These are phyloP conservation scores for Gleditsia sinensis DNA, from an alignment of 306 rosid species.

Conservation along the genomic window DNA sequence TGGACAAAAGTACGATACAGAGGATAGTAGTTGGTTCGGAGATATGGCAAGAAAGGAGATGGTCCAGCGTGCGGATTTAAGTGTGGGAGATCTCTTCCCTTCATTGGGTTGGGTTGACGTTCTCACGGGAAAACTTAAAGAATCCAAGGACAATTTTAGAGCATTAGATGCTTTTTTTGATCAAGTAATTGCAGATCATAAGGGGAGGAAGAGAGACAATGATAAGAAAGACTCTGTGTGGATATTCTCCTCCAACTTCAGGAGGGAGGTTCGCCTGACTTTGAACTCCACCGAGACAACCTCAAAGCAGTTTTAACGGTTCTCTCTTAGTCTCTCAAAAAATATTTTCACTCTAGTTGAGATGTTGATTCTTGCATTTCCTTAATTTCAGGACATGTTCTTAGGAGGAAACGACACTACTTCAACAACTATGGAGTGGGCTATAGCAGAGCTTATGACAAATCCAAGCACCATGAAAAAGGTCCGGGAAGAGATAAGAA, in stretches of 20 bases:
- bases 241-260: constrained; percentile 41
- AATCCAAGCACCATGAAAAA: constrained; percentile 44
- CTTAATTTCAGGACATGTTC: constrained; percentile 45
- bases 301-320: constrained; percentile 45
- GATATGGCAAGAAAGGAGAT: background rate
- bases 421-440: constrained; percentile 41
- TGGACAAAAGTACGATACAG: constrained; percentile 32
- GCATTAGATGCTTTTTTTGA: constrained; percentile 6
- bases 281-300: constrained; percentile 33
- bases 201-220: background rate
- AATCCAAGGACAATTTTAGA: background rate
- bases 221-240: constrained; percentile 37
- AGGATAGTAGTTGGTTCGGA: background rate
- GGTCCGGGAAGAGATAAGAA: constrained; percentile 48
- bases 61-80: background rate
- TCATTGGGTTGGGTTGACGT: constrained; percentile 29
- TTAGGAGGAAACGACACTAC: constrained; percentile 35
- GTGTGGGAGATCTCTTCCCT: constrained; percentile 24
- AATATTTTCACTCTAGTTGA: too few relatives aligned
- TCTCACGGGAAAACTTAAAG: background rate
- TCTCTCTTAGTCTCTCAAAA: too few relatives aligned
- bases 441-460: constrained; percentile 44
- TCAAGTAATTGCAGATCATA: constrained; percentile 25
- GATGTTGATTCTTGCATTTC: too few relatives aligned
- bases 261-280: constrained; percentile 16